These are phyloP conservation scores for Podospora anserina DNA, from an alignment of 495 filamentous ascomycete species.

Conservation along the genomic window DNA sequence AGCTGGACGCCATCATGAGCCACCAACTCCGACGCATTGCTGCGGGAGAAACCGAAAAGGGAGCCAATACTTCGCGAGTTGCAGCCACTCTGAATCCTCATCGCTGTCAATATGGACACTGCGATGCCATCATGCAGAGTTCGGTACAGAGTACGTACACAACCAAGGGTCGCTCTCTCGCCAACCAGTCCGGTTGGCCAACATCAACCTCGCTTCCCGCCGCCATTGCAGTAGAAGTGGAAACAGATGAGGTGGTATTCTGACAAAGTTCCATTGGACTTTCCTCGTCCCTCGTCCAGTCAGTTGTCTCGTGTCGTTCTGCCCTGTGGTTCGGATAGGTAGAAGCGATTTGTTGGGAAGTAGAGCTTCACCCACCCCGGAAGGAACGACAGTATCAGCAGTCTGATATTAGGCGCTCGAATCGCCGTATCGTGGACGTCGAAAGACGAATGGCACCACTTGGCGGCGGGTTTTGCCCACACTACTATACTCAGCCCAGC, in stretches of 20 bases:
- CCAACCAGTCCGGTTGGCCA: neutral
- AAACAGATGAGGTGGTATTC: constrained; percentile 10
- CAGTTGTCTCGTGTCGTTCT: neutral
- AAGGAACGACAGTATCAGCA: neutral
- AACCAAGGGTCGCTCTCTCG: neutral
- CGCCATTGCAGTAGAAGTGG: neutral
- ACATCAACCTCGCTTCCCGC: neutral
- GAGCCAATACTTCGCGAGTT: neutral
- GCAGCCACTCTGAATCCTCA: neutral
- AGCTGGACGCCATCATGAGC: constrained; percentile 16
- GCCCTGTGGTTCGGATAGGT: neutral
- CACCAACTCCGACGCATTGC: constrained; percentile 13
- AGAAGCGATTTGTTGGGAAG: neutral
- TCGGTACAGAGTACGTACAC: neutral
- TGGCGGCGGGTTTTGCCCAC: neutral
- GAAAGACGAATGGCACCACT: neutral
- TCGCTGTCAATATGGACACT: neutral
- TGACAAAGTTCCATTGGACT: constrained; percentile 2
- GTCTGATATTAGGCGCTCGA: constrained; percentile 3
- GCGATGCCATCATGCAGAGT: neutral
- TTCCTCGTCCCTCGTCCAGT: neutral
- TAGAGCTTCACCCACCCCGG: neutral
- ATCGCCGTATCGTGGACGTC: neutral
- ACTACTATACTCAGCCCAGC: neutral
- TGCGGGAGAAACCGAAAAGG: constrained; percentile 24